Conservation (phyloP, 225 moss, liverwort and hornwort species). For the Polytrichum formosum region DNA sequence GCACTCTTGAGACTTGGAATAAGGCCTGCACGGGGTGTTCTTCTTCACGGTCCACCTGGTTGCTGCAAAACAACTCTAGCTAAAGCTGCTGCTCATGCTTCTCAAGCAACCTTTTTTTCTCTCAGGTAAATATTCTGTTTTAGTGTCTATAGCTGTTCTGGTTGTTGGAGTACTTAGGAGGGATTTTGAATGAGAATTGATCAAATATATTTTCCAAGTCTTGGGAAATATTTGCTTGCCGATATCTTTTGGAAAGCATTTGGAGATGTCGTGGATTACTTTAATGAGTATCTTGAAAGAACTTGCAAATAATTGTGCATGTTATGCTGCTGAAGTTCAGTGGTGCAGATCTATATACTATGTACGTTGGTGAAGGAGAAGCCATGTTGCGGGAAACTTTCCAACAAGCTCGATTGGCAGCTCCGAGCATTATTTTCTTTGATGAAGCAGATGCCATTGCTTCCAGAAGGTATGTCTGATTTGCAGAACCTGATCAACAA, state of each 20-base stretch:
- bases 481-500: neutral
- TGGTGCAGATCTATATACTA: slow-evolving; percentile 96
- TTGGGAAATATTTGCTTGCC: no score
- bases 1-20: slow-evolving; percentile 85
- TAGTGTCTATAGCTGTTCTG: no score
- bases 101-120: slow-evolving; percentile 83
- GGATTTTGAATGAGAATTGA: no score
- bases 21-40: slow-evolving; percentile 84
- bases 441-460: slow-evolving; percentile 92
- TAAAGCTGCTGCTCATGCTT: slow-evolving; percentile 93
- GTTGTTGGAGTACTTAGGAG: no score
- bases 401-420: slow-evolving; percentile 76
- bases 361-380: slow-evolving; percentile 98
- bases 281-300: no score
- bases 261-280: no score
- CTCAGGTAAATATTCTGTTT: slow-evolving; percentile 50
- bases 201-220: slow-evolving; percentile 1
- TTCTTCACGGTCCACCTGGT: slow-evolving; percentile 95
- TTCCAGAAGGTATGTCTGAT: slow-evolving; percentile 56
- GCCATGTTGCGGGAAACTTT: slow-evolving; percentile 81
- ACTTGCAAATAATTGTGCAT: no score
- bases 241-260: no score
- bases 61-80: slow-evolving; percentile 96
- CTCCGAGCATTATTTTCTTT: slow-evolving; percentile 95
- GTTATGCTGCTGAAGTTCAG: slow-evolving; percentile 44